A percentile compares a stretch with the other conserved stretches of the same genome.
Evolutionary conservation across 2,329 filamentous ascomycete species (phyloP).

Genomic region (Hymenoscyphus linearis): DNA sequence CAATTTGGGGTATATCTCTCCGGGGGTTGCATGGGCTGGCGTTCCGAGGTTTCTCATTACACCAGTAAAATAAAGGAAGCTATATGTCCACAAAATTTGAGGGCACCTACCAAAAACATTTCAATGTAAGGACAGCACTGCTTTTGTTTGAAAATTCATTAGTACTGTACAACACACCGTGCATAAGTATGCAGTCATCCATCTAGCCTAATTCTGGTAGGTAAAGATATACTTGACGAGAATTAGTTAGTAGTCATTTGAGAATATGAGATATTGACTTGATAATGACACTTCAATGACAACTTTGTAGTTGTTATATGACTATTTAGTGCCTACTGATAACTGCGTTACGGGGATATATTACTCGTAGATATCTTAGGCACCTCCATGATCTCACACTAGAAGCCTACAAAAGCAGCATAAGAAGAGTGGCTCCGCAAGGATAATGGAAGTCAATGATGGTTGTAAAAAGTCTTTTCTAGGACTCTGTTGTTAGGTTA

Average conservation of each 20-base stretch:
- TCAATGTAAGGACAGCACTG: not conserved
- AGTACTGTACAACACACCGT: not conserved
- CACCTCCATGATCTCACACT: not conserved
- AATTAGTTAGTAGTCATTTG: no score
- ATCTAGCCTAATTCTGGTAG: no score
- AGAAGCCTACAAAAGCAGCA: not conserved
- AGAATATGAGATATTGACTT: no score
- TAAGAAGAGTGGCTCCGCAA: no score
- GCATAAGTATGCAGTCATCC: not conserved
- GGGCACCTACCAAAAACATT: not conserved
- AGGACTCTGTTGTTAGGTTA: no score
- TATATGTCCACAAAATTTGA: not conserved
- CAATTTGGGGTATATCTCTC: conserved; percentile 4
- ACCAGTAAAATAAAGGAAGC: conserved; percentile 1
- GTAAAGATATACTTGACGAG: no score
- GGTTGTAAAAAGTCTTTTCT: no score
- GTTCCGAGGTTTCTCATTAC: conserved; percentile 18
- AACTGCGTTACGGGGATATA: not conserved
- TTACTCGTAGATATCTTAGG: not conserved
- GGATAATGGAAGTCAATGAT: no score
- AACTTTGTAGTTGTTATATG: no score
- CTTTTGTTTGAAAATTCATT: not conserved
- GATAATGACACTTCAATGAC: no score
- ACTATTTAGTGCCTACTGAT: no score
- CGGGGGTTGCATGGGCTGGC: conserved; percentile 25